Evolutionary conservation across 2,329 filamentous ascomycete species (phyloP).

Genomic region (Trichoderma polysporum): DNA sequence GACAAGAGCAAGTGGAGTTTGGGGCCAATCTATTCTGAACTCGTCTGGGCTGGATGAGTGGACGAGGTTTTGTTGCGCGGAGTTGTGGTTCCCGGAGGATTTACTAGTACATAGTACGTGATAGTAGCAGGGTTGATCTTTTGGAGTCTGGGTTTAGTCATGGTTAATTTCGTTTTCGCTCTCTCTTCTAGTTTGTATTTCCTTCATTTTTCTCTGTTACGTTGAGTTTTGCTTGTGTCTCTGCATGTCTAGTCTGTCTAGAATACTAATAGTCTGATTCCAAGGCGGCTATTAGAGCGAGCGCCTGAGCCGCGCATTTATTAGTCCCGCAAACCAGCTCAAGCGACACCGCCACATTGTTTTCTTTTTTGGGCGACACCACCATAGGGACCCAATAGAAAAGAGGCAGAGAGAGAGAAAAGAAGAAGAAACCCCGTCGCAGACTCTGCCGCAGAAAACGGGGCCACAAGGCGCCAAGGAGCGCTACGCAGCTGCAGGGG

Average conservation of each 20-base stretch:
- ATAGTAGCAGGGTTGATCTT: neutral
- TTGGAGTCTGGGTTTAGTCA: neutral
- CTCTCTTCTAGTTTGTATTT: neutral
- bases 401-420: neutral
- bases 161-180: neutral
- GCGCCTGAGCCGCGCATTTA: neutral
- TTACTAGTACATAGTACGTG: too few relatives aligned
- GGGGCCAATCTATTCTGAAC: neutral
- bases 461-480: neutral
- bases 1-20: neutral
- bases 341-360: neutral
- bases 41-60: neutral
- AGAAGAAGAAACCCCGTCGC: neutral
- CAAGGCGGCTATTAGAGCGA: neutral
- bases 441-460: neutral
- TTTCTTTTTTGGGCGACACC: neutral
- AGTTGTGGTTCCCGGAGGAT: neutral
- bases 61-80: neutral
- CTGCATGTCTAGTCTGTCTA: neutral
- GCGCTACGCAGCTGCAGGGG: conserved; percentile 1
- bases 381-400: neutral
- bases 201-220: neutral
- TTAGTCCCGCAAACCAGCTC: neutral
- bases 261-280: neutral
- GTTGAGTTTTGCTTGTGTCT: neutral